phyloP scores from a whole-genome alignment of 257 asterid genomes.

The Solanum commersonii region DNA sequence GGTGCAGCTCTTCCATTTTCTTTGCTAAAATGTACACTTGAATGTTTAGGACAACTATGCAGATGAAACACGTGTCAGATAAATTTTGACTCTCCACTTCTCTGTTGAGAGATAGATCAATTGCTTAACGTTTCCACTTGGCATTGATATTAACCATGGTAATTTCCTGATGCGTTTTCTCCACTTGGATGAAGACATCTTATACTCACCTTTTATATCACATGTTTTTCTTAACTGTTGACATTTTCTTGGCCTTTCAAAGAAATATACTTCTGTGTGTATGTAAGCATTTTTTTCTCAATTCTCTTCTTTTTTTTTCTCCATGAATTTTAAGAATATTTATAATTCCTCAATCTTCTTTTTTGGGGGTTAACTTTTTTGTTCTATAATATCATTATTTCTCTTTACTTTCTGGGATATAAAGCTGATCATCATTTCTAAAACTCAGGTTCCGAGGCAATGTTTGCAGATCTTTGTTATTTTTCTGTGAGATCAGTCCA shows the following conservation, averaged over 20 bases:
- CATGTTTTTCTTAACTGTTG: not conserved
- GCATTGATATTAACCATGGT: not conserved
- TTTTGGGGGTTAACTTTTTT: not conserved
- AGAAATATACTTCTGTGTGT: not conserved
- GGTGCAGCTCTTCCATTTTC: not conserved
- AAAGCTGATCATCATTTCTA: conserved; percentile 39
- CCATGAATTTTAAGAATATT: not conserved
- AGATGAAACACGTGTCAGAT: not conserved
- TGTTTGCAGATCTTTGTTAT: conserved; percentile 98
- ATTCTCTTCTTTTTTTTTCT: not conserved
- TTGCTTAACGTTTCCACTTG: not conserved
- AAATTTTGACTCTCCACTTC: not conserved
- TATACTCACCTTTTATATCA: not conserved
- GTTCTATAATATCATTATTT: not conserved
- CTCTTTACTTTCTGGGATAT: conserved; percentile 6
- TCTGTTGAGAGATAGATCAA: not conserved
- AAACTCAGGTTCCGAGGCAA: conserved; percentile 95
- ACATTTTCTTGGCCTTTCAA: not conserved
- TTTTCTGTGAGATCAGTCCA: conserved; percentile 94
- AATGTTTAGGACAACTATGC: not conserved
- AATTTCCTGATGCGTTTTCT: not conserved
- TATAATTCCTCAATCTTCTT: not conserved
- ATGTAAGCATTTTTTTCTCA: not conserved
- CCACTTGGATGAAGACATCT: not conserved
- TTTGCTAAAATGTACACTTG: not conserved